Percentiles rank a stretch among this genome's conserved stretches.
phyloP scores from a whole-genome alignment of 768 basidiomycete genomes.

The Albatrellus ellisii region DNA sequence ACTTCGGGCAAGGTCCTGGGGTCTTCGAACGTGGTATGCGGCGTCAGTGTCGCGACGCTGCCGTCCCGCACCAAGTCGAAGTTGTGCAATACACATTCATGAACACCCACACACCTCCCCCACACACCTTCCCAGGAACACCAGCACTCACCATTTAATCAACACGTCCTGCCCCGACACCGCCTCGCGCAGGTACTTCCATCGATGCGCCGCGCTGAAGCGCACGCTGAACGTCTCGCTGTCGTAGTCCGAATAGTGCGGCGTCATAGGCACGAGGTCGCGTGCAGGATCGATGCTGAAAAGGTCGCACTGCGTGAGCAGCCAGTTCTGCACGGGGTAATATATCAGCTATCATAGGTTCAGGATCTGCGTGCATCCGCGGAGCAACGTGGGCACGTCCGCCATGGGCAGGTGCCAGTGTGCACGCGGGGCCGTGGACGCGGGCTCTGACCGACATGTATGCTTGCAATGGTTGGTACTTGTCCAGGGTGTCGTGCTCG shows the following conservation, averaged over 20 bases:
- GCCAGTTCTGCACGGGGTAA: constrained; percentile 31
- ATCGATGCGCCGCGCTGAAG: constrained; percentile 26
- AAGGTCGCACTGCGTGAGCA: constrained; percentile 34
- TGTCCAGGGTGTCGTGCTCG: constrained; percentile 23
- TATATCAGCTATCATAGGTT: constrained; percentile 43
- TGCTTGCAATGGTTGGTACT: constrained; percentile 29
- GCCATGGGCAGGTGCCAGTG: constrained; percentile 27
- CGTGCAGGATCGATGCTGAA: constrained; percentile 24
- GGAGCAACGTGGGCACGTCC: constrained; percentile 26
- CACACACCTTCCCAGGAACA: too few species aligned
- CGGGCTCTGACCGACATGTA: constrained; percentile 35
- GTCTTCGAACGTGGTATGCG: too few species aligned
- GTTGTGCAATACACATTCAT: too few species aligned
- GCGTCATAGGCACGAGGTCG: constrained; percentile 25
- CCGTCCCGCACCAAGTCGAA: too few species aligned
- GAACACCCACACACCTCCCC: too few species aligned
- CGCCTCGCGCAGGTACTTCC: constrained; percentile 34
- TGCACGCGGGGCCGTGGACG: constrained; percentile 28
- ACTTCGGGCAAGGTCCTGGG: too few species aligned
- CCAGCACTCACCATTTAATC: constrained; percentile 29
- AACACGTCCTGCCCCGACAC: constrained; percentile 32
- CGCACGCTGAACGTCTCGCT: constrained; percentile 30
- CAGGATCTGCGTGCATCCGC: constrained; percentile 36
- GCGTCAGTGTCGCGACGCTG: too few species aligned
- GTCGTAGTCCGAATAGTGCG: constrained; percentile 28